Percentiles rank a stretch among this genome's conserved stretches.
phyloP scores from a whole-genome alignment of 75 land plant genomes.

The Selaginella tamariscina region DNA sequence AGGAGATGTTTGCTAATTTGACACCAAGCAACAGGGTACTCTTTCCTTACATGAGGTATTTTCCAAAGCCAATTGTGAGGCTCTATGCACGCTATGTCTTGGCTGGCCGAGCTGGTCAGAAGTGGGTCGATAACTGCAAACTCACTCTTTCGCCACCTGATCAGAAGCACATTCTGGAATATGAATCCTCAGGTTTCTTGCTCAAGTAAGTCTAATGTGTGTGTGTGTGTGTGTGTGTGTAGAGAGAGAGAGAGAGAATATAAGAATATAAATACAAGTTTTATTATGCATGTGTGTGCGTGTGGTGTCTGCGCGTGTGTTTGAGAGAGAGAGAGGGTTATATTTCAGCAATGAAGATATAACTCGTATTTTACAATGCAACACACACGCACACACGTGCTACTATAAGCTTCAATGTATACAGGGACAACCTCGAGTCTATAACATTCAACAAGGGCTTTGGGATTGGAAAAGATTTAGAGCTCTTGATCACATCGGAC shows the following conservation, averaged over 20 bases:
- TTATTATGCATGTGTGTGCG: too few species aligned
- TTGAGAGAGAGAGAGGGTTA: too few species aligned
- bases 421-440: slow-evolving; percentile 25
- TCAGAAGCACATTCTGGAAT: slow-evolving; percentile 9
- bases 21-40: background rate
- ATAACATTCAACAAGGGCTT: slow-evolving; percentile 17
- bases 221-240: too few species aligned
- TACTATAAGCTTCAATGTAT: too few species aligned
- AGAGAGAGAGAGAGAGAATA: too few species aligned
- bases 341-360: too few species aligned
- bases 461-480: slow-evolving; percentile 29
- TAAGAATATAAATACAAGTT: too few species aligned
- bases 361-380: background rate
- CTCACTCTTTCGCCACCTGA: slow-evolving; percentile 16
- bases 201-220: slow-evolving; percentile 11
- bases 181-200: slow-evolving; percentile 8
- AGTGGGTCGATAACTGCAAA: slow-evolving; percentile 13
- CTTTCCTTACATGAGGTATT: background rate
- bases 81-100: slow-evolving; percentile 15
- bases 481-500: slow-evolving; percentile 15
- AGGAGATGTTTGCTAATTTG: background rate
- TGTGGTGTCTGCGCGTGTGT: too few species aligned
- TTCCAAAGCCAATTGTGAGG: slow-evolving; percentile 7
- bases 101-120: slow-evolving; percentile 11
- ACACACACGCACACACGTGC: background rate